Percentiles rank a stretch among this genome's conserved stretches.
phyloP scores from a whole-genome alignment of 2,329 filamentous ascomycete genomes.

The Claviceps cyperi region DNA sequence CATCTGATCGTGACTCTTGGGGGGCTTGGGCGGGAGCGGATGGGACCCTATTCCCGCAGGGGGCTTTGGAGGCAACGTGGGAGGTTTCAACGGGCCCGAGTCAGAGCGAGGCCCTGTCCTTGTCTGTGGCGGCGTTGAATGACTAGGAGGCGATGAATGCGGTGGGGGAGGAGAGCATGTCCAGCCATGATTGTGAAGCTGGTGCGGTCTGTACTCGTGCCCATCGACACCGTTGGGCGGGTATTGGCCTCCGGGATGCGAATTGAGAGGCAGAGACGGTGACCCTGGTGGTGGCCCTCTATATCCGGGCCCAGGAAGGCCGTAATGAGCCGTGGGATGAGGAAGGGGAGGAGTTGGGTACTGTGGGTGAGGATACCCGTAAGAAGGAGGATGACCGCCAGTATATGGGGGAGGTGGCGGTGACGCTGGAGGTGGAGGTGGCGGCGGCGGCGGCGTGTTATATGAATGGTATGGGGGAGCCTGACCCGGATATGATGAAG shows the following conservation, averaged over 20 bases:
- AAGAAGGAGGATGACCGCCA: constrained; percentile 11
- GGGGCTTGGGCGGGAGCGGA: constrained; percentile 20
- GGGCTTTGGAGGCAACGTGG: constrained; percentile 6
- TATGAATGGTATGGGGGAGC: constrained; percentile 13
- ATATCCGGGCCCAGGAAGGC: constrained; percentile 8
- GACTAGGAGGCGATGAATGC: not conserved
- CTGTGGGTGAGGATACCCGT: constrained; percentile 12
- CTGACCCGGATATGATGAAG: constrained; percentile 12
- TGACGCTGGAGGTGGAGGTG: constrained; percentile 2
- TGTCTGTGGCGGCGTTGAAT: not conserved
- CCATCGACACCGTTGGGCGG: not conserved
- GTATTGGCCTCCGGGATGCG: constrained; percentile 3
- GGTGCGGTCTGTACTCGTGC: constrained; percentile 2
- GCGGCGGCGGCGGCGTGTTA: constrained; percentile 5
- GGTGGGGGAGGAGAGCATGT: constrained; percentile 3
- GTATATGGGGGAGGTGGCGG: constrained; percentile 9
- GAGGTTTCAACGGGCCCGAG: constrained; percentile 1
- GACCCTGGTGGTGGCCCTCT: constrained; percentile 1
- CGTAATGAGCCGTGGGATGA: constrained; percentile 8
- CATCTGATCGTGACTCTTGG: constrained; percentile 14
- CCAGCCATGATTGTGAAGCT: constrained; percentile 3
- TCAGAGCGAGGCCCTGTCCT: not conserved
- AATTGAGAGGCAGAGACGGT: constrained; percentile 5
- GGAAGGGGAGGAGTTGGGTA: constrained; percentile 10
- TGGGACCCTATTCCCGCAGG: constrained; percentile 7